These are phyloP conservation scores for Royoungia palumana DNA, from an alignment of 768 basidiomycete genomes.

Conservation along the genomic window DNA sequence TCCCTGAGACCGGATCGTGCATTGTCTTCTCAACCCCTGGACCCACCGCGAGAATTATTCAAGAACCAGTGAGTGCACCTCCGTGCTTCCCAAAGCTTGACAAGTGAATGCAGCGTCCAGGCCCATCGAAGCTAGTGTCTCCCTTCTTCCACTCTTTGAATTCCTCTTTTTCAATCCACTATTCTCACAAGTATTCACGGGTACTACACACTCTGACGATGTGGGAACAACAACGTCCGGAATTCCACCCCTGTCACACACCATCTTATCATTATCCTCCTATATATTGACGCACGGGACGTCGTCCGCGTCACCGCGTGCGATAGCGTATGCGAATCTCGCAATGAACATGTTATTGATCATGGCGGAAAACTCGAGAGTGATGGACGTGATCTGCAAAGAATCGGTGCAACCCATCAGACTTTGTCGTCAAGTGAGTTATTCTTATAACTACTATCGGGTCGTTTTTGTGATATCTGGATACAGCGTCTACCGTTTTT, in stretches of 20 bases:
- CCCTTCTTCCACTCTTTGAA: slow-evolving; percentile 60
- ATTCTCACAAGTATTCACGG: slow-evolving; percentile 48
- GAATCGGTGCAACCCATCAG: slow-evolving; percentile 42
- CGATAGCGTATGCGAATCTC: slow-evolving; percentile 60
- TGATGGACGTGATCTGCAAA: slow-evolving; percentile 46
- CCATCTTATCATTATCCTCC: slow-evolving; percentile 55
- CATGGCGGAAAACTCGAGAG: slow-evolving; percentile 46
- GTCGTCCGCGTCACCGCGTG: slow-evolving; percentile 53
- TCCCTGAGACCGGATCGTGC: slow-evolving; percentile 56
- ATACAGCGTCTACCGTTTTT: slow-evolving; percentile 51
- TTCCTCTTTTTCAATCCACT: slow-evolving; percentile 48
- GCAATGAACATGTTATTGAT: slow-evolving; percentile 51
- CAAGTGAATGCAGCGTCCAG: slow-evolving; percentile 32
- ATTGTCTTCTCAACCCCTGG: slow-evolving; percentile 43
- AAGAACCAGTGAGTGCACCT: slow-evolving; percentile 46
- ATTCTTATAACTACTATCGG: background rate
- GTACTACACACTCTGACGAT: slow-evolving; percentile 30
- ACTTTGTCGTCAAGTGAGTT: slow-evolving; percentile 60
- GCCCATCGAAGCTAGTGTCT: slow-evolving; percentile 58
- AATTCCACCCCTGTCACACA: slow-evolving; percentile 41
- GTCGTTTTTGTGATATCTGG: slow-evolving; percentile 1
- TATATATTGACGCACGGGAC: slow-evolving; percentile 68
- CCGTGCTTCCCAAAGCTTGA: background rate
- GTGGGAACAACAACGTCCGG: slow-evolving; percentile 20
- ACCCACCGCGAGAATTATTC: slow-evolving; percentile 51